Percentiles rank a stretch among this genome's conserved stretches.
Conservation (phyloP, 805 yeast species). For the Candida tibetensis region DNA sequence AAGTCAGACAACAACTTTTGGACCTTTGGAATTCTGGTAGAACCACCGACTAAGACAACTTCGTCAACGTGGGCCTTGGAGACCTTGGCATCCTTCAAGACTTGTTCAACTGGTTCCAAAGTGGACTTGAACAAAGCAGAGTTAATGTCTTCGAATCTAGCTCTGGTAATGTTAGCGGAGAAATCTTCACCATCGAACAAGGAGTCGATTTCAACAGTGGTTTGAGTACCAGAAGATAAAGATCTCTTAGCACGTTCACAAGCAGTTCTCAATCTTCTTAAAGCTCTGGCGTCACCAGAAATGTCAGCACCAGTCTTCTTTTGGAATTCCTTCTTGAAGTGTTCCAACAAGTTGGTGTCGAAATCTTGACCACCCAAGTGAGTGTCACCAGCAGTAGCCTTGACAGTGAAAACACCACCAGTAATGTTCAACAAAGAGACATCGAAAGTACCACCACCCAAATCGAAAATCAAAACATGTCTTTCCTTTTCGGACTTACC, state of each 20-base stretch:
- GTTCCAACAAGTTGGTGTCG: slow-evolving; percentile 49
- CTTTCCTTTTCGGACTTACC: slow-evolving; percentile 55
- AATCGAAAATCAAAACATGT: slow-evolving; percentile 86
- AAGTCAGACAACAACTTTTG: slow-evolving; percentile 49
- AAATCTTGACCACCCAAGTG: slow-evolving; percentile 54
- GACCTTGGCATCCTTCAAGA: slow-evolving; percentile 46
- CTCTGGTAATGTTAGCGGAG: slow-evolving; percentile 49
- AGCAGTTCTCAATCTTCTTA: slow-evolving; percentile 51
- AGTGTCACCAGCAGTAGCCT: slow-evolving; percentile 72
- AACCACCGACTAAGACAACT: slow-evolving; percentile 51
- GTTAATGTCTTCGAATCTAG: slow-evolving; percentile 50
- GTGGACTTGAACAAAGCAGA: slow-evolving; percentile 49
- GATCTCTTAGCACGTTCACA: slow-evolving; percentile 54
- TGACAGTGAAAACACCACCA: slow-evolving; percentile 95
- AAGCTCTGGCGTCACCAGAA: slow-evolving; percentile 47
- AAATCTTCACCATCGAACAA: slow-evolving; percentile 50
- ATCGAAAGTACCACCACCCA: slow-evolving; percentile 99
- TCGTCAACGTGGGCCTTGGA: slow-evolving; percentile 42
- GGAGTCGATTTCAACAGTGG: slow-evolving; percentile 50
- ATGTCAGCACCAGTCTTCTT: slow-evolving; percentile 47
- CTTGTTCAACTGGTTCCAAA: slow-evolving; percentile 50
- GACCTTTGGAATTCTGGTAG: slow-evolving; percentile 52
- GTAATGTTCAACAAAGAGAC: slow-evolving; percentile 87
- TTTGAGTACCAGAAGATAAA: slow-evolving; percentile 47
- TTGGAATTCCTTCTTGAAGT: slow-evolving; percentile 46